phyloP scores from a whole-genome alignment of 2,329 filamentous ascomycete species.

The Verticillium zaregamsianum region DNA sequence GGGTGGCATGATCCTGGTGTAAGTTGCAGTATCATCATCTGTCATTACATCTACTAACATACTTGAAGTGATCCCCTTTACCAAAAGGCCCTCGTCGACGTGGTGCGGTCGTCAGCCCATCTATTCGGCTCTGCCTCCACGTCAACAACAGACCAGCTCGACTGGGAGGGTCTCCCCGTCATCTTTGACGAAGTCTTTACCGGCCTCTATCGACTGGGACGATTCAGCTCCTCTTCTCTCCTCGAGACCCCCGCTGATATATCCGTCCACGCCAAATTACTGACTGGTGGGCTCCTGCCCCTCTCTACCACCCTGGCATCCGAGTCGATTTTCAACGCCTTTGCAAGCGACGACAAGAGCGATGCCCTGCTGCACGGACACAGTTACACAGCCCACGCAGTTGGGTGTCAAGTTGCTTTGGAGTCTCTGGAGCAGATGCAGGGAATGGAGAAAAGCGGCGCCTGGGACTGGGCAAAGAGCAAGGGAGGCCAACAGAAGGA shows the following conservation, averaged over 20 bases:
- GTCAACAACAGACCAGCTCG: slow-evolving; percentile 14
- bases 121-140: slow-evolving; percentile 40
- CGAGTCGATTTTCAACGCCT: slow-evolving; percentile 67
- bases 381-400: slow-evolving; percentile 80
- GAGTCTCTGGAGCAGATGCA: slow-evolving; percentile 58
- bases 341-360: slow-evolving; percentile 67
- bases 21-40: slow-evolving; percentile 26
- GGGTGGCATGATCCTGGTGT: slow-evolving; percentile 79
- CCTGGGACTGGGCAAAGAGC: slow-evolving; percentile 52
- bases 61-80: slow-evolving; percentile 70
- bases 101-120: slow-evolving; percentile 56
- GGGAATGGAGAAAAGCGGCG: slow-evolving; percentile 48
- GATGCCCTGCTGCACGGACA: slow-evolving; percentile 81
- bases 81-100: slow-evolving; percentile 65
- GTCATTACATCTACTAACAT: slow-evolving; percentile 5
- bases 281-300: slow-evolving; percentile 76
- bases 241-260: slow-evolving; percentile 68
- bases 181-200: slow-evolving; percentile 88
- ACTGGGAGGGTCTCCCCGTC: slow-evolving; percentile 72
- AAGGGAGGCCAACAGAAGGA: slow-evolving; percentile 15
- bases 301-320: slow-evolving; percentile 74
- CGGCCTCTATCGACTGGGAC: slow-evolving; percentile 75
- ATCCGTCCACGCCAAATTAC: slow-evolving; percentile 75
- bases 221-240: slow-evolving; percentile 66
- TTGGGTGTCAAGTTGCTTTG: slow-evolving; percentile 77